These are phyloP conservation scores for Seiridium cupressi DNA, from an alignment of 2,329 filamentous ascomycete species.

Conservation along the genomic window DNA sequence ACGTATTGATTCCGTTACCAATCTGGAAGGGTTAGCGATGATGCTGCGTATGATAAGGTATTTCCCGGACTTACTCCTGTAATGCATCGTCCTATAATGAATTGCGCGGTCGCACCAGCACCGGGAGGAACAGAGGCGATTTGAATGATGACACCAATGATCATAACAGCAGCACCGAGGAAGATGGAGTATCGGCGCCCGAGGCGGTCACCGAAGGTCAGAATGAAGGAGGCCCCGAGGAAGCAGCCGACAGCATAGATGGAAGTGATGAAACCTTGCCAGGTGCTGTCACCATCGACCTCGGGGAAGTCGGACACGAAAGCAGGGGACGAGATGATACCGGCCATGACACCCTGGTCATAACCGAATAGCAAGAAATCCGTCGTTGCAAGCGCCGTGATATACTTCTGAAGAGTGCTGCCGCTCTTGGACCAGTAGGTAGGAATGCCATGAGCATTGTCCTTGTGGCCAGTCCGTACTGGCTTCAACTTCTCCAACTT, in stretches of 20 bases:
- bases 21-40: conserved; percentile 17
- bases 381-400: conserved; percentile 24
- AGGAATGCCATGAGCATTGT: conserved; percentile 25
- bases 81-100: conserved; percentile 47
- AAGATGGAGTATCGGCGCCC: conserved; percentile 55
- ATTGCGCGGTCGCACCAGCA: conserved; percentile 44
- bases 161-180: conserved; percentile 50
- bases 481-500: conserved; percentile 5
- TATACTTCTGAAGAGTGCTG: conserved; percentile 21
- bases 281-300: conserved; percentile 27
- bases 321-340: conserved; percentile 25
- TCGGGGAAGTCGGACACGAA: conserved; percentile 28
- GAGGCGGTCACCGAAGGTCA: conserved; percentile 49
- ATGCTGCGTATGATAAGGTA: neutral
- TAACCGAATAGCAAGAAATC: conserved; percentile 28
- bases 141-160: conserved; percentile 55
- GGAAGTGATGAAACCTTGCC: conserved; percentile 36
- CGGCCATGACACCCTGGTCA: conserved; percentile 31
- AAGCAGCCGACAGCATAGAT: conserved; percentile 43
- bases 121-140: conserved; percentile 43
- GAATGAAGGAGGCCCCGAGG: conserved; percentile 35
- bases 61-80: conserved; percentile 39
- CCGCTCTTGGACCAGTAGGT: conserved; percentile 30
- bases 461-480: conserved; percentile 17
- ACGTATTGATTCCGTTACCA: conserved; percentile 44